These are phyloP conservation scores for Metarhizium humberi DNA, from an alignment of 2,329 filamentous ascomycete genomes.

Conservation along the genomic window DNA sequence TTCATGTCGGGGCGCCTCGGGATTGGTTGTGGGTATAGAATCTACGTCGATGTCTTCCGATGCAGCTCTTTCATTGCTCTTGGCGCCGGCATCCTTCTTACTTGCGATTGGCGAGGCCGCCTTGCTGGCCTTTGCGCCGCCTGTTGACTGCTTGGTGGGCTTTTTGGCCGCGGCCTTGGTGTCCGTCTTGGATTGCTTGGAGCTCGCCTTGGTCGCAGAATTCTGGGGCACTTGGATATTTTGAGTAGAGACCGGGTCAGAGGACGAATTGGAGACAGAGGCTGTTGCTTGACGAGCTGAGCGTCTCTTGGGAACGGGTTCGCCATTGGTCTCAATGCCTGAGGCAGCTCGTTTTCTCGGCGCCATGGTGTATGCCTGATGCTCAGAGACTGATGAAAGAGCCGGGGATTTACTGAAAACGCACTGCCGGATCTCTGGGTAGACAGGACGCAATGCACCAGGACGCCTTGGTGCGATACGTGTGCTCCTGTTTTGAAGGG, in stretches of 20 bases:
- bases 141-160: not conserved
- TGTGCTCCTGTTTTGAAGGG: not conserved
- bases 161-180: not conserved
- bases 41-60: slow-evolving; percentile 22
- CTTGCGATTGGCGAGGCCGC: not conserved
- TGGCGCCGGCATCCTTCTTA: not conserved
- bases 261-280: not conserved
- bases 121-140: not conserved
- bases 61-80: slow-evolving; percentile 2
- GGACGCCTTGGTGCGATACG: not conserved
- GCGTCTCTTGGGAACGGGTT: slow-evolving; percentile 16
- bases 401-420: not conserved
- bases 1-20: slow-evolving; percentile 28
- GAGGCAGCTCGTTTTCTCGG: slow-evolving; percentile 2
- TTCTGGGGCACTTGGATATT: not conserved
- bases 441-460: not conserved
- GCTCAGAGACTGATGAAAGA: not conserved
- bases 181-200: not conserved
- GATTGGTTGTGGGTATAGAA: slow-evolving; percentile 26
- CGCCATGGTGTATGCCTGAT: not conserved
- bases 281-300: slow-evolving; percentile 17
- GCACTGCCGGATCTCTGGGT: not conserved
- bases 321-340: slow-evolving; percentile 3
- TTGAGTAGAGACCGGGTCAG: no score
- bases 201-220: not conserved